These are phyloP conservation scores for Conringia planisiliqua DNA, from an alignment of 345 rosid species.

Conservation along the genomic window DNA sequence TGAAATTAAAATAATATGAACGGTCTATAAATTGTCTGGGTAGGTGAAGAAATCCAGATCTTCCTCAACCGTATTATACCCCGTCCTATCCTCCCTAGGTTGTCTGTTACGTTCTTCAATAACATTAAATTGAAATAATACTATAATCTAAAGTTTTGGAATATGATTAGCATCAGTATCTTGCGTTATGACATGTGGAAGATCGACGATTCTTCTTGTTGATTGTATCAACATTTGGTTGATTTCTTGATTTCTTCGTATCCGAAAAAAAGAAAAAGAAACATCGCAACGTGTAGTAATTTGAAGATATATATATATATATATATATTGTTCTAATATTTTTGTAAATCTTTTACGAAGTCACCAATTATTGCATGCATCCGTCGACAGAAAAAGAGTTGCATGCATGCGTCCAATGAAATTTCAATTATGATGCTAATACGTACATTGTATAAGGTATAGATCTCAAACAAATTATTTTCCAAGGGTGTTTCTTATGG, in stretches of 20 bases:
- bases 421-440: constrained; percentile 2
- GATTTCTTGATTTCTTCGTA: not conserved
- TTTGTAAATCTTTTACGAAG: not conserved
- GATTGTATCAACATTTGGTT: constrained; percentile 12
- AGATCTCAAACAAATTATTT: constrained; percentile 7
- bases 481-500: not conserved
- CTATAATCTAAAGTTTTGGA: not conserved
- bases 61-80: constrained; percentile 32
- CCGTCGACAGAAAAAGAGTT: not conserved
- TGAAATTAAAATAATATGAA: constrained; percentile 9
- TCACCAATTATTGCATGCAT: constrained; percentile 16
- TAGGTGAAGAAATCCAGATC: constrained; percentile 32
- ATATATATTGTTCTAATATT: not conserved
- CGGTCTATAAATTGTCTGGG: constrained; percentile 25
- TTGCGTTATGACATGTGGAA: not conserved
- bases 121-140: not conserved
- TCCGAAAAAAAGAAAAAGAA: not conserved
- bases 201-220: not conserved
- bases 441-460: constrained; percentile 8
- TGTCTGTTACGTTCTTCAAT: constrained; percentile 5
- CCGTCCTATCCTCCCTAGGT: not conserved
- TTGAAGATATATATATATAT: not conserved
- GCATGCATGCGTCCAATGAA: constrained; percentile 19
- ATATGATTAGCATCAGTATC: not conserved
- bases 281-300: constrained; percentile 5